These are phyloP conservation scores for Huntiella decipiens DNA, from an alignment of 2,329 filamentous ascomycete species.

Conservation along the genomic window DNA sequence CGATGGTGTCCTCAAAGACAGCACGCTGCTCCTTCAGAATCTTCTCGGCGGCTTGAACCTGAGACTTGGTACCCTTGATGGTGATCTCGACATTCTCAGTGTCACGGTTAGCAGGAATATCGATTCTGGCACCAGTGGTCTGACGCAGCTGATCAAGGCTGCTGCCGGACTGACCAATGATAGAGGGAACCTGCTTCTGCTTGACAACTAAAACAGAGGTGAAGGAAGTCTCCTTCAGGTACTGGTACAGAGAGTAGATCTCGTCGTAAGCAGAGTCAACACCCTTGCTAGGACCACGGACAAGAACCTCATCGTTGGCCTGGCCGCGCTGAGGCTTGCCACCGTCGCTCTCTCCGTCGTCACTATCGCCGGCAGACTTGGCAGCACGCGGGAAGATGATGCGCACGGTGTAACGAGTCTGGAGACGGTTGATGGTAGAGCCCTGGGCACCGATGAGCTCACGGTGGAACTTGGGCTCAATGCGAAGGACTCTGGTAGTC, in stretches of 20 bases:
- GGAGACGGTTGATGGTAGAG: constrained; percentile 73
- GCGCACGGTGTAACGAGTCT: constrained; percentile 80
- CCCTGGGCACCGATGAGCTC: constrained; percentile 84
- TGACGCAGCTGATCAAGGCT: constrained; percentile 82
- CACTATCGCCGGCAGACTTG: constrained; percentile 46
- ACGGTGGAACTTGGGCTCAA: constrained; percentile 83
- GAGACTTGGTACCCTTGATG: constrained; percentile 79
- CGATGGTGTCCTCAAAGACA: constrained; percentile 77
- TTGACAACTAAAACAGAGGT: constrained; percentile 66
- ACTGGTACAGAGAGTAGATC: constrained; percentile 73
- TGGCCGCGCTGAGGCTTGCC: constrained; percentile 52
- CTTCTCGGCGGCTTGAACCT: constrained; percentile 84
- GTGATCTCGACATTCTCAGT: constrained; percentile 64
- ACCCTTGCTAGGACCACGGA: constrained; percentile 82
- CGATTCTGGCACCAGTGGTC: constrained; percentile 70
- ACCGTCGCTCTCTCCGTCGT: constrained; percentile 49
- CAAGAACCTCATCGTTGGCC: constrained; percentile 68
- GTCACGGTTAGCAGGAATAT: constrained; percentile 69
- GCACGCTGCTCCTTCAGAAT: constrained; percentile 70
- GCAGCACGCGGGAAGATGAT: constrained; percentile 72
- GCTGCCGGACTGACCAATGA: constrained; percentile 79
- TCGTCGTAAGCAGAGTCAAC: constrained; percentile 86
- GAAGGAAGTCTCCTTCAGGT: constrained; percentile 71
- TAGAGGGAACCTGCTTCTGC: constrained; percentile 76
- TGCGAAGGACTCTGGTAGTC: constrained; percentile 67